phyloP scores from a whole-genome alignment of 2,329 filamentous ascomycete genomes.

The Didymella segeticola region DNA sequence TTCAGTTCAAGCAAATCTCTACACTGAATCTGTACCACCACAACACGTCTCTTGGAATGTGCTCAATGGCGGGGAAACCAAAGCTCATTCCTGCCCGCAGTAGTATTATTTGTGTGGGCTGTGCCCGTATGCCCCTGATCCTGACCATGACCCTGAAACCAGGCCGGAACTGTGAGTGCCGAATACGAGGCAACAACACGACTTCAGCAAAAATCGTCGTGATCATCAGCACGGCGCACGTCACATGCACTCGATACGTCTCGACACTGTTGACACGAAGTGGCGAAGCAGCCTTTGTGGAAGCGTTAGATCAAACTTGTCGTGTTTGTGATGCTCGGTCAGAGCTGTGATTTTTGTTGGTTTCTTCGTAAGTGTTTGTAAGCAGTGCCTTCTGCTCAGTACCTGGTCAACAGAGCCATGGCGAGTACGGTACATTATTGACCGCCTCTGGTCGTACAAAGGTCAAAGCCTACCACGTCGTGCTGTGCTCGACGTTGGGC shows the following conservation, averaged over 20 bases:
- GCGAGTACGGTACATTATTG: no score
- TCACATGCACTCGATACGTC: neutral
- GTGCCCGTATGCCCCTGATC: conserved; percentile 8
- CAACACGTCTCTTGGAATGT: conserved; percentile 13
- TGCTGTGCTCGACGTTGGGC: neutral
- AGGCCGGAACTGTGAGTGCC: conserved; percentile 12
- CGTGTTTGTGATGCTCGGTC: neutral
- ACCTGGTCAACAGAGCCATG: neutral
- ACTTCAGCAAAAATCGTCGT: neutral
- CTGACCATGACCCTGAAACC: neutral
- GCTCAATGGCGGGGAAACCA: conserved; percentile 3
- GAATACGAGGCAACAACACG: conserved; percentile 11
- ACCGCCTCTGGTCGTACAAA: no score
- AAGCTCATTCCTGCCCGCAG: neutral
- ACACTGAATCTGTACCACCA: conserved; percentile 8
- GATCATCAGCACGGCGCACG: conserved; percentile 3
- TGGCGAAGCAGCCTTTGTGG: neutral
- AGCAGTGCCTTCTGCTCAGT: neutral
- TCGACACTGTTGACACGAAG: neutral
- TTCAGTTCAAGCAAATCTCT: no score
- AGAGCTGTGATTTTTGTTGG: neutral
- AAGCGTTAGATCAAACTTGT: neutral
- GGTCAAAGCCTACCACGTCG: no score
- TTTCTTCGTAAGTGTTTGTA: no score
- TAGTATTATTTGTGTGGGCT: neutral